These are phyloP conservation scores for Endogone sp. DNA, from an alignment of 192 early-diverging fungal genomes.

Conservation along the genomic window DNA sequence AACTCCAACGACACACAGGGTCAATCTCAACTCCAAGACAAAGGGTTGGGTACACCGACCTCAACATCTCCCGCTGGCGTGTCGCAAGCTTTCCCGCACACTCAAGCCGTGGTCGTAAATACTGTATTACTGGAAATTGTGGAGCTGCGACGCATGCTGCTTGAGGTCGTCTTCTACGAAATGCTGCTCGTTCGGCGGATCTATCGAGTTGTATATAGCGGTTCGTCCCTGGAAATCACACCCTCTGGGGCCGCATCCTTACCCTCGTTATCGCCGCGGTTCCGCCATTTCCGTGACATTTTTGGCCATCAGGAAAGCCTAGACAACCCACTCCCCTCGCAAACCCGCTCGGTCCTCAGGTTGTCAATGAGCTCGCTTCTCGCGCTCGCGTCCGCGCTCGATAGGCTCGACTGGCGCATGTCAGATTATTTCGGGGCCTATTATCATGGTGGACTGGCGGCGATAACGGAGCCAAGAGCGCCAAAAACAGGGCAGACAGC, in stretches of 20 bases:
- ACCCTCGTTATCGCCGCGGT: not conserved
- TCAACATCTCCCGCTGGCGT: too few relatives aligned
- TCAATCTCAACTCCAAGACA: too few relatives aligned
- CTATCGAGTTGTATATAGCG: not conserved
- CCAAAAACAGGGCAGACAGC: slow-evolving; percentile 15
- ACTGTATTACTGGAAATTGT: not conserved
- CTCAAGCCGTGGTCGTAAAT: not conserved
- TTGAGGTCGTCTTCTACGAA: not conserved
- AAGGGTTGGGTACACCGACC: too few relatives aligned
- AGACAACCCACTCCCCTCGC: slow-evolving; percentile 16
- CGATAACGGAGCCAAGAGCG: not conserved
- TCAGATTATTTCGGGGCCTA: slow-evolving; percentile 17
- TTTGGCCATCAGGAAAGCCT: slow-evolving; percentile 11
- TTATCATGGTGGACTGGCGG: not conserved
- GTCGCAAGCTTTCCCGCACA: too few relatives aligned
- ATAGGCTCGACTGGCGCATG: slow-evolving; percentile 17
- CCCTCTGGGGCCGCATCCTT: not conserved
- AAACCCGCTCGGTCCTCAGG: slow-evolving; percentile 16
- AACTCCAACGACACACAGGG: too few relatives aligned
- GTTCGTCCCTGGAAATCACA: not conserved
- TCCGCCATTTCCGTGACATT: slow-evolving; percentile 14
- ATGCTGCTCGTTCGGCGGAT: not conserved
- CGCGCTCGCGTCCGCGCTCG: slow-evolving; percentile 14
- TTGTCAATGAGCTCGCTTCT: slow-evolving; percentile 13
- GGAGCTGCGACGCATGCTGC: not conserved